Evolutionary conservation across 371 early-diverging fungal genomes (phyloP).

Genomic region (Apophysomyces sp.): DNA sequence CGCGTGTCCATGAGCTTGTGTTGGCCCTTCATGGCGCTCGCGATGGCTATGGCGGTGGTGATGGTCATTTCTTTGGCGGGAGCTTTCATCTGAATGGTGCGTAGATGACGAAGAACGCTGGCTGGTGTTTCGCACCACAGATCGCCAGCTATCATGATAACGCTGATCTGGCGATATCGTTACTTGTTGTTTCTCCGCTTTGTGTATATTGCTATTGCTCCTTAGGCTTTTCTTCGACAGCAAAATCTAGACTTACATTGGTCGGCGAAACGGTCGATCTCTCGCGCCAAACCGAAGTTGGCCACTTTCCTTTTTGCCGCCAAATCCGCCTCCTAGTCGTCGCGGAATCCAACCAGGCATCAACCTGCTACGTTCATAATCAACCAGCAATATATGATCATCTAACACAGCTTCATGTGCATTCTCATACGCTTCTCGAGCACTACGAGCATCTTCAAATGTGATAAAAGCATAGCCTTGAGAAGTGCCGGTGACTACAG

Average conservation of each 20-base stretch:
- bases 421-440: conserved; percentile 44
- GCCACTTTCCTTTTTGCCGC: conserved; percentile 62
- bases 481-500: conserved; percentile 57
- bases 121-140: background rate
- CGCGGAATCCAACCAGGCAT: conserved; percentile 65
- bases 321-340: conserved; percentile 62
- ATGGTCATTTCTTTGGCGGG: background rate
- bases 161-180: background rate
- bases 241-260: conserved; percentile 22
- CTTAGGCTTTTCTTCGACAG: background rate
- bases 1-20: no score
- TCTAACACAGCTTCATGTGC: conserved; percentile 40
- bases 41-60: background rate
- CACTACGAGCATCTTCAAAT: conserved; percentile 25
- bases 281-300: conserved; percentile 65
- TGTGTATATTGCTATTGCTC: background rate
- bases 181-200: background rate
- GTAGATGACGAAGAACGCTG: background rate
- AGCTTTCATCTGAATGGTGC: background rate
- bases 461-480: conserved; percentile 61
- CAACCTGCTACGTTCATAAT: conserved; percentile 54
- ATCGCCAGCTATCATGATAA: background rate
- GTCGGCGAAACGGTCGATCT: conserved; percentile 54
- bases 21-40: no score
- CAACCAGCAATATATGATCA: conserved; percentile 49